Conservation (phyloP, 2,329 filamentous ascomycete species). For the Aspergillus costaricaensis region DNA sequence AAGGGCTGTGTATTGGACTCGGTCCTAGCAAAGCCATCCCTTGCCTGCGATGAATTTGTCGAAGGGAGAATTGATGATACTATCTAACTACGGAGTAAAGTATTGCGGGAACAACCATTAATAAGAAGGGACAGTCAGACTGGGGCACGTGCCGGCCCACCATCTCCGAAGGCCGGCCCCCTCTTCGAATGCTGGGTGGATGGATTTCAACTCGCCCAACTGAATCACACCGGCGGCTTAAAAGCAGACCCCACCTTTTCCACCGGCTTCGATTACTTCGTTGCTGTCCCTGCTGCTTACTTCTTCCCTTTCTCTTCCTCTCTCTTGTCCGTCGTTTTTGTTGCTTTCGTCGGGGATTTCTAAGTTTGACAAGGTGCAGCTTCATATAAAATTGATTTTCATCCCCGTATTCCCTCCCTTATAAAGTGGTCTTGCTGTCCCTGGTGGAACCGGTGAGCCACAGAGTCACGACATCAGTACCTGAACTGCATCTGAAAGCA, state of each 20-base stretch:
- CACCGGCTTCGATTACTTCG: not conserved
- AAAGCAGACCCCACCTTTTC: constrained; percentile 9
- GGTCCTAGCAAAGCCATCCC: not conserved
- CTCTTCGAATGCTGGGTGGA: not conserved
- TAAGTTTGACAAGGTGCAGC: constrained; percentile 4
- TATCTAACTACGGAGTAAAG: no score
- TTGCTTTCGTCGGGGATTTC: not conserved
- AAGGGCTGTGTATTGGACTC: not conserved
- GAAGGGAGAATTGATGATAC: not conserved
- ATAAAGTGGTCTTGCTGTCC: constrained; percentile 6
- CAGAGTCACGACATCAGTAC: constrained; percentile 3
- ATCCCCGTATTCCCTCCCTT: not conserved
- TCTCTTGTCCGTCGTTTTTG: not conserved
- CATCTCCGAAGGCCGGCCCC: constrained; percentile 8
- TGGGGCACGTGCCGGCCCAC: not conserved
- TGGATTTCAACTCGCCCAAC: not conserved
- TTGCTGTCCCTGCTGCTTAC: constrained; percentile 46
- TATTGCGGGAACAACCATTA: not conserved
- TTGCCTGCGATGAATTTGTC: not conserved
- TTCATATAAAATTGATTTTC: not conserved
- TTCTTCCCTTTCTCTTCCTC: constrained; percentile 56
- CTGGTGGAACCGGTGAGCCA: constrained; percentile 13
- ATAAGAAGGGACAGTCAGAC: constrained; percentile 2
- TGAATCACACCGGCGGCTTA: constrained; percentile 2
- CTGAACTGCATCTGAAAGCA: not conserved